phyloP scores from a whole-genome alignment of 108 stramenopile genomes.

The Nannochloropsis granulata region DNA sequence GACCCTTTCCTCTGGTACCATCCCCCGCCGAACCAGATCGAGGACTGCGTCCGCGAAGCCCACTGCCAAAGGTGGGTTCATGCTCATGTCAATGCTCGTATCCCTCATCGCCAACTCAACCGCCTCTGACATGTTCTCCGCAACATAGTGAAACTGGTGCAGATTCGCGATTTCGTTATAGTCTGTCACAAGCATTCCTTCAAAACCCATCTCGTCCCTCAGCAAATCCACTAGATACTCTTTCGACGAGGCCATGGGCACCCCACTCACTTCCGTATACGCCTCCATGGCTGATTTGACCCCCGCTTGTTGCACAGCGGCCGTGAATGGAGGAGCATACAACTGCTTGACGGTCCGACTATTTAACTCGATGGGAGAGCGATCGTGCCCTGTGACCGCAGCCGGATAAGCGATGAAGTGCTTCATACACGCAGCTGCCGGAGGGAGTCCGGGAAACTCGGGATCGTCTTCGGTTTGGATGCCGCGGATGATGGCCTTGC shows the following conservation, averaged over 20 bases:
- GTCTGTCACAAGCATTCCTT: constrained; percentile 62
- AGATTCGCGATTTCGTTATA: constrained; percentile 61
- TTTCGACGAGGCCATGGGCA: constrained; percentile 41
- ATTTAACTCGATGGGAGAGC: constrained; percentile 51
- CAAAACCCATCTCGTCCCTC: constrained; percentile 47
- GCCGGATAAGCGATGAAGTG: constrained; percentile 56
- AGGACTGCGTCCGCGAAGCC: constrained; percentile 32
- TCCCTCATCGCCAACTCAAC: constrained; percentile 41
- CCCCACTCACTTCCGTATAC: constrained; percentile 54
- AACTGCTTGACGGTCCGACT: constrained; percentile 56
- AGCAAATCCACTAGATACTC: constrained; percentile 40
- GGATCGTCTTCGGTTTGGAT: constrained; percentile 36
- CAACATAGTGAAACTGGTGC: constrained; percentile 45
- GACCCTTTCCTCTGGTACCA: constrained; percentile 34
- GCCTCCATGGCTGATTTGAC: constrained; percentile 56
- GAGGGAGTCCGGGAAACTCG: constrained; percentile 31
- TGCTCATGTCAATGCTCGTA: constrained; percentile 63
- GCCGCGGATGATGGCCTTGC: constrained; percentile 45
- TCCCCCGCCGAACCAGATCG: constrained; percentile 4
- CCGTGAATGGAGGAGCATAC: constrained; percentile 55
- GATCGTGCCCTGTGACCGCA: constrained; percentile 57
- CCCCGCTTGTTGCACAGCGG: constrained; percentile 34
- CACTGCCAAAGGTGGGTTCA: constrained; percentile 44
- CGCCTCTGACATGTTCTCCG: neutral
- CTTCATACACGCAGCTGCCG: constrained; percentile 63